A percentile compares a stretch with the other conserved stretches of the same genome.
Evolutionary conservation across 1,139 yeast species (phyloP).

Genomic region (Blastobotrys illinoisensis): DNA sequence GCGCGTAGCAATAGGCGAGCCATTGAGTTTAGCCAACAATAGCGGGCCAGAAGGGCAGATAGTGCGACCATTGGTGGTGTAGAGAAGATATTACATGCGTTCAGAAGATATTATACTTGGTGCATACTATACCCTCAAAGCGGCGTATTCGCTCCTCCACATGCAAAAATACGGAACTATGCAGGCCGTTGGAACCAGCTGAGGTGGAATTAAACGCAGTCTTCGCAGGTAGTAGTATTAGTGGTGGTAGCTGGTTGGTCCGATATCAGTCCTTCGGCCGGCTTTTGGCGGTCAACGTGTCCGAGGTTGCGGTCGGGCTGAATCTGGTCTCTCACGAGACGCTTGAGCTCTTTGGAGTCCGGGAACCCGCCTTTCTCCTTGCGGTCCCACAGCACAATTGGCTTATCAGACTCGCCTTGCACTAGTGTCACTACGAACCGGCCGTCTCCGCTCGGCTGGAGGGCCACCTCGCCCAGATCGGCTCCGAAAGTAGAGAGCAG

Average conservation of each 20-base stretch:
- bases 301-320: slow-evolving; percentile 44
- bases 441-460: slow-evolving; percentile 51
- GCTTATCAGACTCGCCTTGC: slow-evolving; percentile 15
- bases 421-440: slow-evolving; percentile 40
- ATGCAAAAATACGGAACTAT: background rate
- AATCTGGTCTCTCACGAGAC: slow-evolving; percentile 44
- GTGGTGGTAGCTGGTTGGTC: background rate
- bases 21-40: background rate
- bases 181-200: background rate
- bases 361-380: slow-evolving; percentile 53
- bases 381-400: slow-evolving; percentile 49
- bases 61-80: background rate
- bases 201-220: background rate
- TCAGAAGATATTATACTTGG: background rate
- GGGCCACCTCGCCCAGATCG: slow-evolving; percentile 48
- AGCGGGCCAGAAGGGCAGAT: too few species aligned
- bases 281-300: slow-evolving; percentile 36
- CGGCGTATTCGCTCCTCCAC: background rate
- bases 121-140: background rate
- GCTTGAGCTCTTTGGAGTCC: slow-evolving; percentile 55
- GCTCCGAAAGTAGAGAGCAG: slow-evolving; percentile 53
- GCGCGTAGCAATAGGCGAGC: too few species aligned
- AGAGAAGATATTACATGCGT: background rate
- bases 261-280: background rate
- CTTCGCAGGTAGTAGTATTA: background rate